Evolutionary conservation across 23 red algal genomes (phyloP), one percentile per base, ranked within the genome.

Genomic region (Gracilaria caudata): DNA sequence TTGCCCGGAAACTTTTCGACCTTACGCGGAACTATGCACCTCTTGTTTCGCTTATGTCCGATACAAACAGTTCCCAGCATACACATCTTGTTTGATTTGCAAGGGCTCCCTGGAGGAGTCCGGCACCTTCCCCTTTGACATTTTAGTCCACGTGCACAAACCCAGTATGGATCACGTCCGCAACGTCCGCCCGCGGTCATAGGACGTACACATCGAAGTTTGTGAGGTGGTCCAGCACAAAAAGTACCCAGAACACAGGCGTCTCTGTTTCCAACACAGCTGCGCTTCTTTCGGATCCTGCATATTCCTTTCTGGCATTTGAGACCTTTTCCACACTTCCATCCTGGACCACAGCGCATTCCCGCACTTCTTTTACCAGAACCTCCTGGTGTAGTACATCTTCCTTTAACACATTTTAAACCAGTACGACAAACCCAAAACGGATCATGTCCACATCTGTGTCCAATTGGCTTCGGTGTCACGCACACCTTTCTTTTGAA

Each of bases 181-280:
- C 82, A 86, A 13, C 23, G 8, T 37, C 36, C 26, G 51, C 82
- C 82, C 0, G 21, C 33, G 0, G 0, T 43, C 65, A 75, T 86
- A 64, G 64, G 82, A n/a, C 46, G 70, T 8, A 86, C 82, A 73
- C 82, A 86, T 64, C 45, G 60, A 32, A 51, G 70, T 19, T 37
- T 57, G 7, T 37, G 25, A 0, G 3, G 0, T 0, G 65, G 29
- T 21, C 82, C 82, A 38, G 82, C 82, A 55, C 82, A 86, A 39
- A 74, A 41, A 32, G 44, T 51, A 39, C 82, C 82, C 21, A 21
- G 17, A 25, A 49, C 79, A 83, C 79, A 83, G 0, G 36, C 40
- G 8, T 4, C 21, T 24, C 43, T 28, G 17, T 83, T 37, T 0
- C 7, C 1, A 35, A 14, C 1, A 21, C 72, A 77, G 23, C 19